Evolutionary conservation across 1,284 basidiomycete genomes (phyloP).

Genomic region (Cutaneotrichosporon sp.): DNA sequence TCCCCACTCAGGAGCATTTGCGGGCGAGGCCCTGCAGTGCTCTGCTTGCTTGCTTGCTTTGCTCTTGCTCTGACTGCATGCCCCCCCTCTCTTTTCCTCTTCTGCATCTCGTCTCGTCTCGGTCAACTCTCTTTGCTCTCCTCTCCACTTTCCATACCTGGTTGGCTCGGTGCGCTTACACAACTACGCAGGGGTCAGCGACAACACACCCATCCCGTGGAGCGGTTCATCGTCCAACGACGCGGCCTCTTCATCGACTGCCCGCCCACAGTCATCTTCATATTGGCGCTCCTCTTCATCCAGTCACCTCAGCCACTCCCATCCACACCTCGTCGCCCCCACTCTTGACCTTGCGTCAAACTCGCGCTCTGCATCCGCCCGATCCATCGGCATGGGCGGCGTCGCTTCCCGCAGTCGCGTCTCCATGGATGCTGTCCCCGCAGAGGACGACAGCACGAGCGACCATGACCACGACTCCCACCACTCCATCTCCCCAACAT

Average conservation of each 20-base stretch:
- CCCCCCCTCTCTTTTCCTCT: not conserved
- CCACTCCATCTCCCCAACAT: constrained; percentile 12
- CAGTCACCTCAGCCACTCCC: too few relatives aligned
- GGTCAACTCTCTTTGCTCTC: too few relatives aligned
- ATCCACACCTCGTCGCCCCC: too few relatives aligned
- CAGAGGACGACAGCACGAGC: constrained; percentile 1
- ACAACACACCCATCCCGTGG: not conserved
- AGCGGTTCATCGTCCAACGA: too few relatives aligned
- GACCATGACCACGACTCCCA: not conserved
- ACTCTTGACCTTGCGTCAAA: not conserved
- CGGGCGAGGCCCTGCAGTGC: too few relatives aligned
- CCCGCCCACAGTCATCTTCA: too few relatives aligned
- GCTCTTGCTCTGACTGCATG: not conserved
- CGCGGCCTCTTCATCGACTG: too few relatives aligned
- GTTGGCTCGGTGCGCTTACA: too few relatives aligned
- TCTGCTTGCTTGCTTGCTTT: not conserved
- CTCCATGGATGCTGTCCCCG: constrained; percentile 17
- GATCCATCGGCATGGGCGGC: not conserved
- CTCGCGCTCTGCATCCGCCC: not conserved
- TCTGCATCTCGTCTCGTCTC: too few relatives aligned
- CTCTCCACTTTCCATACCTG: too few relatives aligned
- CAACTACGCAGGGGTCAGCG: not conserved
- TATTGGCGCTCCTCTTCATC: too few relatives aligned
- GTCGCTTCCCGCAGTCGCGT: constrained; percentile 15
- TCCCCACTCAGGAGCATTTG: too few relatives aligned